Evolutionary conservation across 768 basidiomycete species (phyloP).

Genomic region (Lactifluus hygrophoroides): DNA sequence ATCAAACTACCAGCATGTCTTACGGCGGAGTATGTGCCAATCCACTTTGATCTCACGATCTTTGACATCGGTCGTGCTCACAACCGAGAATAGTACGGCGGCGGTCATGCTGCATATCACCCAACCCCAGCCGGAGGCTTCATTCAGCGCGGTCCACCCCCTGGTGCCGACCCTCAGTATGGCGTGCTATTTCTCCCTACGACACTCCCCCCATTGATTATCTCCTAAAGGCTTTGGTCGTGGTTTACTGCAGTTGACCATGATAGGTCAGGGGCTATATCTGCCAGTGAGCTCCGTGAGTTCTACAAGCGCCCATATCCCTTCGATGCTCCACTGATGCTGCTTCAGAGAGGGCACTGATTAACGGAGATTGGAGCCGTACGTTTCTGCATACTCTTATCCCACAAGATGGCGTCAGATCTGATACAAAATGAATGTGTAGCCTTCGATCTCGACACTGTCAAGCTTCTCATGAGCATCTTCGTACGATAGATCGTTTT

Average conservation of each 20-base stretch:
- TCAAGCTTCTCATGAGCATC: conserved; percentile 75
- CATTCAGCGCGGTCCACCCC: conserved; percentile 33
- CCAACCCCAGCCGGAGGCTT: conserved; percentile 33
- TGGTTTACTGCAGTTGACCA: conserved; percentile 67
- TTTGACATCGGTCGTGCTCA: neutral
- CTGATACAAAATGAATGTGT: neutral
- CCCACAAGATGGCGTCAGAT: neutral
- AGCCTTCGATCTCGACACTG: conserved; percentile 83
- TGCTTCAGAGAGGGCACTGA: conserved; percentile 36
- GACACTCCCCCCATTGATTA: neutral
- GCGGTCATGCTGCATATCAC: conserved; percentile 17
- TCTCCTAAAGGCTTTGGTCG: conserved; percentile 47
- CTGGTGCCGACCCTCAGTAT: conserved; percentile 72
- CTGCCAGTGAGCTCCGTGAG: conserved; percentile 59
- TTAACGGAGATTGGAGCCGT: conserved; percentile 73
- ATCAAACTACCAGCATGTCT: conserved; percentile 7
- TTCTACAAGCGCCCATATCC: conserved; percentile 6
- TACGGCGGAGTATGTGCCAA: conserved; percentile 10
- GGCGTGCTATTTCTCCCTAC: no score
- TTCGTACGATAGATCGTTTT: conserved; percentile 45
- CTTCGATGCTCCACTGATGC: neutral
- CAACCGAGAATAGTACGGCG: neutral
- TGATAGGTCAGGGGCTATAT: conserved; percentile 61
- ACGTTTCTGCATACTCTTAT: conserved; percentile 27
- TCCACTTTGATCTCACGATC: neutral